Evolutionary conservation across 257 asterid genomes (phyloP).

Genomic region (Fraxinus anomala): DNA sequence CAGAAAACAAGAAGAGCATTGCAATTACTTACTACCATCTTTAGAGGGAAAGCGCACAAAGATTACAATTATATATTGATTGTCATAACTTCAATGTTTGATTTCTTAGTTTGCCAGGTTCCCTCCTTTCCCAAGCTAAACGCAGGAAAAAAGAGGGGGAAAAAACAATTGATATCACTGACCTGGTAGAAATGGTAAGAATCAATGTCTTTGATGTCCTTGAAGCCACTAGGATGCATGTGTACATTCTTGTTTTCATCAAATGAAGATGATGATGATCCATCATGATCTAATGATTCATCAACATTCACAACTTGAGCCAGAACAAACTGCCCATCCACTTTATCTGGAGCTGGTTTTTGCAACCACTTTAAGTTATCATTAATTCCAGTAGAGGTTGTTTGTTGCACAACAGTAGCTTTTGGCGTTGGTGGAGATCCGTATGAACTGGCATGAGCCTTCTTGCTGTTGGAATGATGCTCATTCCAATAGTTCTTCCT

Average conservation of each 20-base stretch:
- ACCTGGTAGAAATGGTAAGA: conserved; percentile 95
- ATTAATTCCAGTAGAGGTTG: conserved; percentile 27
- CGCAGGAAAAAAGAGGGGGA: not conserved
- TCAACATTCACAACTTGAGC: conserved; percentile 41
- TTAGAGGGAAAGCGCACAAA: conserved; percentile 3
- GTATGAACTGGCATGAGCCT: conserved; percentile 29
- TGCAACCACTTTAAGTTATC: conserved; percentile 32
- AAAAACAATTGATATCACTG: conserved; percentile 13
- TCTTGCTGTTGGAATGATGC: conserved; percentile 42
- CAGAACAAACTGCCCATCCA: conserved; percentile 33
- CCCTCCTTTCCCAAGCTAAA: conserved; percentile 5
- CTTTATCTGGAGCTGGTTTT: conserved; percentile 36
- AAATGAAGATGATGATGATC: conserved; percentile 42
- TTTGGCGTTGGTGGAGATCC: conserved; percentile 42
- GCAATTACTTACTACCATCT: conserved; percentile 6
- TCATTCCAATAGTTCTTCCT: conserved; percentile 79
- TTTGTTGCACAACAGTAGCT: conserved; percentile 22
- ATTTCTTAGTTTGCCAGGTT: conserved; percentile 15
- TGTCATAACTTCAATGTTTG: conserved; percentile 12
- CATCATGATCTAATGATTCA: conserved; percentile 39
- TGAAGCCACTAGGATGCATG: conserved; percentile 32
- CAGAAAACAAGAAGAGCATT: conserved; percentile 18
- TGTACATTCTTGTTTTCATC: conserved; percentile 31
- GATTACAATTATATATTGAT: not conserved
- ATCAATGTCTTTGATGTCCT: conserved; percentile 44